Evolutionary conservation across 1,139 yeast species (phyloP).

Genomic region (Diutina pseudorugosa): DNA sequence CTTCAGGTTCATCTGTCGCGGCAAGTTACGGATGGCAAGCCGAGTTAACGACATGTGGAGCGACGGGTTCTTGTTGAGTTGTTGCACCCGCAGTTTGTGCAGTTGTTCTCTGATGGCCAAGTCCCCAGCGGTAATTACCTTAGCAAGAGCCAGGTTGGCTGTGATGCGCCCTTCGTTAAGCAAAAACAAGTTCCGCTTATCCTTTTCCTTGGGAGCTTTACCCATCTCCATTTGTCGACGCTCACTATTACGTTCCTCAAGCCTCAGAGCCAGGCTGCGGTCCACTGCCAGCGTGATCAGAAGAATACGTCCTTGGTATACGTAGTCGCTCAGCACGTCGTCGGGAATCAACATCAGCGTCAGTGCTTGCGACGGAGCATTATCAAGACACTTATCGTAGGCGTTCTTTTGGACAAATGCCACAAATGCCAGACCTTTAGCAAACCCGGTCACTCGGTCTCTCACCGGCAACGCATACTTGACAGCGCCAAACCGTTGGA

Average conservation of each 20-base stretch:
- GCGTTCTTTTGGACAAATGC: constrained; percentile 60
- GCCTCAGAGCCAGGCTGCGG: constrained; percentile 67
- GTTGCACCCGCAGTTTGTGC: constrained; percentile 75
- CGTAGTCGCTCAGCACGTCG: constrained; percentile 81
- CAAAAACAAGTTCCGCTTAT: constrained; percentile 72
- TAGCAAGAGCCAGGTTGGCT: constrained; percentile 68
- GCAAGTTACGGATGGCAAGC: constrained; percentile 85
- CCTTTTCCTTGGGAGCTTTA: constrained; percentile 67
- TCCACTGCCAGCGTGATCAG: constrained; percentile 79
- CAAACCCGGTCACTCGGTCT: constrained; percentile 74
- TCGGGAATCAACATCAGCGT: constrained; percentile 82
- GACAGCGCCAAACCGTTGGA: constrained; percentile 73
- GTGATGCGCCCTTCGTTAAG: constrained; percentile 92
- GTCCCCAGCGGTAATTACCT: constrained; percentile 55
- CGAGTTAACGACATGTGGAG: constrained; percentile 87
- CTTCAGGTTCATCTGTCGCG: constrained; percentile 83
- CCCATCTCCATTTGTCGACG: constrained; percentile 72
- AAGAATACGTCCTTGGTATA: constrained; percentile 83
- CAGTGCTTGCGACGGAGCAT: constrained; percentile 70
- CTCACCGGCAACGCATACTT: constrained; percentile 89
- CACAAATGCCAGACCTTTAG: constrained; percentile 93
- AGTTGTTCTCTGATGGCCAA: constrained; percentile 84
- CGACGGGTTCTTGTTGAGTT: constrained; percentile 80
- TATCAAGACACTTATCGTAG: constrained; percentile 53
- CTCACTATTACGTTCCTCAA: constrained; percentile 62